phyloP scores from a whole-genome alignment of 345 rosid genomes.

The Raphanus sativus region DNA sequence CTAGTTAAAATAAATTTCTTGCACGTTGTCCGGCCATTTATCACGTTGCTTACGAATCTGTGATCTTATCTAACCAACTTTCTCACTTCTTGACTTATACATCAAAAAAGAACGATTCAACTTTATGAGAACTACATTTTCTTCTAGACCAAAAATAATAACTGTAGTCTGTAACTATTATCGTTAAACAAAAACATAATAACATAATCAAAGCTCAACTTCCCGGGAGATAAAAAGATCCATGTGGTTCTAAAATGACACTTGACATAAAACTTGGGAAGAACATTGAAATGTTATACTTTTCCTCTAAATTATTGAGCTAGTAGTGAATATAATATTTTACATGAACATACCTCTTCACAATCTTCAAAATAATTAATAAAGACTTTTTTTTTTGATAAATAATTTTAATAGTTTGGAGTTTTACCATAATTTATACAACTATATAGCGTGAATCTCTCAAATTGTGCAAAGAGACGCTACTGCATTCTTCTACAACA shows the following conservation, averaged over 20 bases:
- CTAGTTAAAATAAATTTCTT: constrained; percentile 14
- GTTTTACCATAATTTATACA: background rate
- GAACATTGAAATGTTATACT: background rate
- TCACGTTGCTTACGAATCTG: constrained; percentile 3
- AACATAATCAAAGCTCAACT: background rate
- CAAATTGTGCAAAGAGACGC: background rate
- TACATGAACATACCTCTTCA: background rate
- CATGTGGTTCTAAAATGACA: background rate
- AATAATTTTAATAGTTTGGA: background rate
- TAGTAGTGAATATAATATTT: constrained; percentile 2
- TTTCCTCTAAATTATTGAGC: constrained; percentile 4
- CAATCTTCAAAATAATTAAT: background rate
- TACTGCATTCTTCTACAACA: background rate
- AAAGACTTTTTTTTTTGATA: too few relatives aligned
- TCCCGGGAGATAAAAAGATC: background rate
- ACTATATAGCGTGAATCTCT: background rate
- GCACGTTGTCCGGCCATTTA: constrained; percentile 39
- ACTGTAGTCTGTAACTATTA: background rate
- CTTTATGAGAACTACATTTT: background rate
- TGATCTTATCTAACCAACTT: constrained; percentile 22
- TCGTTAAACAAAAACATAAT: background rate
- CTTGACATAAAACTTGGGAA: background rate
- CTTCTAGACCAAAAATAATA: background rate
- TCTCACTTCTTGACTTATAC: constrained; percentile 5
- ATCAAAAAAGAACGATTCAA: background rate